Evolutionary conservation across 106 monocot species (phyloP).

Genomic region (Acanthochlamys bracteata): DNA sequence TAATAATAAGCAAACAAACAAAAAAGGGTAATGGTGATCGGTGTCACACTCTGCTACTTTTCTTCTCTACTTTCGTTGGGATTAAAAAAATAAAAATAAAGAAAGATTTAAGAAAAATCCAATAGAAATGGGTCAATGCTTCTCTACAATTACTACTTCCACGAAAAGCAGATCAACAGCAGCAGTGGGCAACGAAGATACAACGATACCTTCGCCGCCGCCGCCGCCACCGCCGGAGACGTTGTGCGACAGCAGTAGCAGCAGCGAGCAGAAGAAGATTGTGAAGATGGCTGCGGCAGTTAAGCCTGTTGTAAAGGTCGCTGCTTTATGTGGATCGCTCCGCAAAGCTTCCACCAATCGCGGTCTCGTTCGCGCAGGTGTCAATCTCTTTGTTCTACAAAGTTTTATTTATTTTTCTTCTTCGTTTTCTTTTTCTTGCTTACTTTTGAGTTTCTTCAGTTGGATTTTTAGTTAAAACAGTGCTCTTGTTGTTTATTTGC

Average conservation of each 20-base stretch:
- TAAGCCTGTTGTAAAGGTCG: conserved; percentile 26
- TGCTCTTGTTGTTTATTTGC: no score
- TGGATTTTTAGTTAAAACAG: no score
- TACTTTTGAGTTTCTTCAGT: not conserved
- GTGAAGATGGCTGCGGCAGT: not conserved
- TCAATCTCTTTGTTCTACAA: not conserved
- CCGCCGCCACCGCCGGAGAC: not conserved
- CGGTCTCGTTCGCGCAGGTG: conserved; percentile 46
- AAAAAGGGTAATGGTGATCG: no score
- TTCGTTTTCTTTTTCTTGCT: not conserved
- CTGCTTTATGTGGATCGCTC: conserved; percentile 48
- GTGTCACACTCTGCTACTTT: no score
- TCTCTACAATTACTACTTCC: not conserved
- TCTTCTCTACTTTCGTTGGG: no score
- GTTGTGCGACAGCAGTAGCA: not conserved
- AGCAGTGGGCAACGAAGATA: not conserved
- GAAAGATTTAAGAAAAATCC: not conserved
- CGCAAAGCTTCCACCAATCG: conserved; percentile 42
- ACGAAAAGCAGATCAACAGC: not conserved
- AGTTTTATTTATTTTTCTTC: not conserved
- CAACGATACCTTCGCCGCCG: not conserved
- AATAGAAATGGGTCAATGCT: not conserved
- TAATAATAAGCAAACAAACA: no score
- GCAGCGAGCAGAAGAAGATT: no score
- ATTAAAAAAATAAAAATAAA: no score